These are phyloP conservation scores for Apiospora marii DNA, from an alignment of 2,329 filamentous ascomycete species.

Conservation along the genomic window DNA sequence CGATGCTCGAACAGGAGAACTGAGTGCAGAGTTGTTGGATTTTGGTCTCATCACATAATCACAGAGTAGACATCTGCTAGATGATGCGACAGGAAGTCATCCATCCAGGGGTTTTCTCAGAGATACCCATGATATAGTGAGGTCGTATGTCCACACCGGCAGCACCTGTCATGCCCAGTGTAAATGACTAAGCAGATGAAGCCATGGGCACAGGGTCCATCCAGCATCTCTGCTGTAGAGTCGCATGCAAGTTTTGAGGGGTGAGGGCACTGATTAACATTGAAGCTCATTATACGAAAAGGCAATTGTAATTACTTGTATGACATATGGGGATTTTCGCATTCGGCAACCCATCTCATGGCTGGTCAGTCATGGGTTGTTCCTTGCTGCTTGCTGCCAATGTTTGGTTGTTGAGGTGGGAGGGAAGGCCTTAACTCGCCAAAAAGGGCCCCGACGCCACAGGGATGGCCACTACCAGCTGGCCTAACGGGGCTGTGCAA, in stretches of 20 bases:
- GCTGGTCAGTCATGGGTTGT: not conserved
- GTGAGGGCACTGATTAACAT: too few relatives aligned
- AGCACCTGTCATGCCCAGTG: not conserved
- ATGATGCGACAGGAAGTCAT: too few relatives aligned
- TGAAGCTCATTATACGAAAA: not conserved
- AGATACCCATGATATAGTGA: not conserved
- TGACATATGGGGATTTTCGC: not conserved
- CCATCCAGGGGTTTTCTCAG: too few relatives aligned
- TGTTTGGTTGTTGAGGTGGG: not conserved
- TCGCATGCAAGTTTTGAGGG: not conserved
- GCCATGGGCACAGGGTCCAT: not conserved
- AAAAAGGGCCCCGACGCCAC: not conserved
- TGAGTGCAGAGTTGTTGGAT: too few relatives aligned
- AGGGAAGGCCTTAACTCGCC: slow-evolving; percentile 2
- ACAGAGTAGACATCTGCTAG: too few relatives aligned
- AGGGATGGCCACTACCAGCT: not conserved
- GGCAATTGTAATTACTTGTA: not conserved
- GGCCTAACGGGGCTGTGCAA: slow-evolving; percentile 19
- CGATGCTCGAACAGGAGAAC: too few relatives aligned
- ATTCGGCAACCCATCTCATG: not conserved
- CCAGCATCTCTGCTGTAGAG: not conserved
- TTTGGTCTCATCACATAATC: too few relatives aligned
- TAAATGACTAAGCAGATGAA: not conserved
- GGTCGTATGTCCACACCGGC: not conserved
- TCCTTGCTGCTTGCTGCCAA: not conserved